phyloP scores from a whole-genome alignment of 2,329 filamentous ascomycete genomes.

The Xylariales sp. region DNA sequence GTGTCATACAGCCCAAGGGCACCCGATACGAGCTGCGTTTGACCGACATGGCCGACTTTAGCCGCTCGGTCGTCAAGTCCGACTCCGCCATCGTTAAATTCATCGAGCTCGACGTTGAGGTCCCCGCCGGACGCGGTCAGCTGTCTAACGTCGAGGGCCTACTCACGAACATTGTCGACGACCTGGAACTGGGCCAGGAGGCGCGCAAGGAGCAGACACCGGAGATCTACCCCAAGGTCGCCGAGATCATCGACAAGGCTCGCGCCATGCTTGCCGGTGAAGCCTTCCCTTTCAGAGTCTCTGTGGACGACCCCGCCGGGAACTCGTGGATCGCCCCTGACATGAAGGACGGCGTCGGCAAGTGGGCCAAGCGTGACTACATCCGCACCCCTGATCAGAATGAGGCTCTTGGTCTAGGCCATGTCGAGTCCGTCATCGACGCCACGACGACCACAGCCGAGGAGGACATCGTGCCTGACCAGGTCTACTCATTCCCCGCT shows the following conservation, averaged over 20 bases:
- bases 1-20: constrained; percentile 86
- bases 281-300: constrained; percentile 82
- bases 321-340: constrained; percentile 97
- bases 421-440: constrained; percentile 47
- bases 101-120: constrained; percentile 88
- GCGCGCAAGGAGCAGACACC: constrained; percentile 72
- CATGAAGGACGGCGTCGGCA: constrained; percentile 72
- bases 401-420: constrained; percentile 71
- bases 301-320: constrained; percentile 84
- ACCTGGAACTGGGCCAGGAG: constrained; percentile 79
- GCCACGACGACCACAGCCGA: constrained; percentile 41
- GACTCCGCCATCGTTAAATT: constrained; percentile 83
- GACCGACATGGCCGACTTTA: constrained; percentile 68
- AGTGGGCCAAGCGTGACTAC: constrained; percentile 86
- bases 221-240: constrained; percentile 74
- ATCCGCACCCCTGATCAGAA: constrained; percentile 82
- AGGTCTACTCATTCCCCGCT: constrained; percentile 89
- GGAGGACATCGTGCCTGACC: constrained; percentile 84
- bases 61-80: constrained; percentile 86
- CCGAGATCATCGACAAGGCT: constrained; percentile 69
- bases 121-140: constrained; percentile 85
- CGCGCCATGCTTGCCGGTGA: constrained; percentile 73
- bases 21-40: constrained; percentile 78
- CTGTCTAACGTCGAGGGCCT: constrained; percentile 93
- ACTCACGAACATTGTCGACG: constrained; percentile 70